Base-by-base conservation (phyloP, 2,329 filamentous ascomycete genomes). In the Corinectria fuckeliana region DNA sequence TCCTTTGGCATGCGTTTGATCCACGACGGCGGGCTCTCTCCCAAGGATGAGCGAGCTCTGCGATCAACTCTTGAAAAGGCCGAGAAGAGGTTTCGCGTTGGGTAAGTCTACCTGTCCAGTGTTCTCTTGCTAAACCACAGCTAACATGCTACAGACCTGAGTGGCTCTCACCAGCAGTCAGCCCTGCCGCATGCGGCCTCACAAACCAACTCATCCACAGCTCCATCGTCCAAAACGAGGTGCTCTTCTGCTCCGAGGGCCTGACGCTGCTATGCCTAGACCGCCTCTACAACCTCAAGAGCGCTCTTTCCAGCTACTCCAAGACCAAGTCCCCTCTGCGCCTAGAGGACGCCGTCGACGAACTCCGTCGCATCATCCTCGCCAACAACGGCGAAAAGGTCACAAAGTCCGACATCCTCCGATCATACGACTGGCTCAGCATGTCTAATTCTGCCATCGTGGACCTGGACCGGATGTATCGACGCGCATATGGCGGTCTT, bases 231-330 rank as follows among this genome's bases (percentile, higher is more conserved):
- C 88, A 90, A 66, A 86, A 88, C 69, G 84, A 88, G 58, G 74
- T 85, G 21, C 77, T 90, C 52, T 89, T 88, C 77, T 81, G 81
- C 2, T 81, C 84, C 2, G 82, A 85, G 23, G 85, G 85, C 16
- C 78, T 90, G 10, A 87, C 82, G 0, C 75, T 90, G 7, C 71
- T 88, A 13, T 81, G 85, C 0, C 79, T 89, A 10, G 87, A 90
- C 72, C 80, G 85, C 49, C 73, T 88, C 44, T 90, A 88, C 75
- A 86, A 84, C 39, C 85, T 90, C 76, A 88, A 88, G 71, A 79
- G 80, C 45, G 84, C 85, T 1, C 78, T 90, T 10, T 80, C 83
- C 16, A 81, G 80, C 63, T 88, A 88, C 71, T 80, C 83, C 4
- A 78, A 78, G 57, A 80, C 78, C 1, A 73, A 71, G 16, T 76